Evolutionary conservation across 331 rosid species (phyloP).

Genomic region (Malus hybrid): DNA sequence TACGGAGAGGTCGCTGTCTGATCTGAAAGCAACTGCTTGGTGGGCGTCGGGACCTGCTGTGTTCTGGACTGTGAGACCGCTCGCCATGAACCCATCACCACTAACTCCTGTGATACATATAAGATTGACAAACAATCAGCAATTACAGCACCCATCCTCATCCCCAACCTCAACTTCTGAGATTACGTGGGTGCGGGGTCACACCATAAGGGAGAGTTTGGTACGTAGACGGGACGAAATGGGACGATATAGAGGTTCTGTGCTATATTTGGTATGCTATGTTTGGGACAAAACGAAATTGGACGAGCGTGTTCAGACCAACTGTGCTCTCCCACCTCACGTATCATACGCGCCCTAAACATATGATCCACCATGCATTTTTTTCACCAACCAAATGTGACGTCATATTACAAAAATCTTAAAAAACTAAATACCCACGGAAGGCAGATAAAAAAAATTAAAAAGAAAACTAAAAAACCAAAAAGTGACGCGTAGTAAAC

Average conservation of each 20-base stretch:
- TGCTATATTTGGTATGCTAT: no score
- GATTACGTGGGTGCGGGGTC: neutral
- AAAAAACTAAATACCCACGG: no score
- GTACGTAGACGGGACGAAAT: no score
- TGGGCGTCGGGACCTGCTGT: conserved; percentile 90
- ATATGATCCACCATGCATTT: neutral
- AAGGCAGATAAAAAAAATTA: neutral
- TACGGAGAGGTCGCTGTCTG: conserved; percentile 69
- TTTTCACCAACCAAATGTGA: neutral
- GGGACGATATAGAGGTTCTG: no score
- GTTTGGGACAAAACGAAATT: no score
- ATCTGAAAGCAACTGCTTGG: conserved; percentile 93
- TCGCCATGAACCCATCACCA: conserved; percentile 98
- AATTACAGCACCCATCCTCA: no score
- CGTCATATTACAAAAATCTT: neutral
- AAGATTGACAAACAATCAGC: neutral
- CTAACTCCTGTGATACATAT: conserved; percentile 37
- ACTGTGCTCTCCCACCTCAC: no score
- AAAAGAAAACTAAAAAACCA: no score
- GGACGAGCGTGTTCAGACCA: no score
- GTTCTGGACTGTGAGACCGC: conserved; percentile 62
- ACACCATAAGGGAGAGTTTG: neutral
- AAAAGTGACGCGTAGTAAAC: neutral
- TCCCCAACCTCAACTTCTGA: no score
- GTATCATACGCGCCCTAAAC: no score